Evolutionary conservation across 352 stramenopile genomes (phyloP).

Genomic region (Saprolegnia diclina): DNA sequence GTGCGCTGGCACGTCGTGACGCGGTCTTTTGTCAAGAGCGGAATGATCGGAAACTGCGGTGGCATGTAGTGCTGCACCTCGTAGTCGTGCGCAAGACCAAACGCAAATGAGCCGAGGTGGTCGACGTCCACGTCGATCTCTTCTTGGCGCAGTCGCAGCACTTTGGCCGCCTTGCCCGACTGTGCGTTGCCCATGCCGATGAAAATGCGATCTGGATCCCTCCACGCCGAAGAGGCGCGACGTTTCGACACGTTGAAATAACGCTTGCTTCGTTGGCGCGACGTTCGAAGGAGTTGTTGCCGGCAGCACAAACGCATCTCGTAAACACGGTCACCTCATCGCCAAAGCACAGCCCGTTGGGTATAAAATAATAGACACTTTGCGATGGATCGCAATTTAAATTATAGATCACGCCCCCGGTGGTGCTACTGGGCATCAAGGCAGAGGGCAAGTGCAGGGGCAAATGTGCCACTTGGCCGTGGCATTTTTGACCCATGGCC

Average conservation of each 20-base stretch:
- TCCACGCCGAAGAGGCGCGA: not conserved
- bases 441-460: no score
- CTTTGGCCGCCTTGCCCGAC: not conserved
- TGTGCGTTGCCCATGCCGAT: not conserved
- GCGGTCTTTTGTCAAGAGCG: constrained; percentile 1
- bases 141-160: constrained; percentile 4
- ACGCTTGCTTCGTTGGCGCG: not conserved
- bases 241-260: not conserved
- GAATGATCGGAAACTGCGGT: constrained; percentile 25
- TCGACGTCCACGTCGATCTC: constrained; percentile 9
- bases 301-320: no score
- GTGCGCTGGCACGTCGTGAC: constrained; percentile 6
- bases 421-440: no score
- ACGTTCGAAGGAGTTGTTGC: no score
- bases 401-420: no score
- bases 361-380: no score
- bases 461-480: no score
- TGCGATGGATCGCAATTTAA: no score
- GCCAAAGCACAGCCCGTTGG: no score
- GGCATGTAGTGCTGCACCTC: constrained; percentile 28
- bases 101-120: constrained; percentile 9
- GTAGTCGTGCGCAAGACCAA: constrained; percentile 15
- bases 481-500: no score
- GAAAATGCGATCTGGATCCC: not conserved
- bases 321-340: no score